These are phyloP conservation scores for Gymnopilus dilepis DNA, from an alignment of 768 basidiomycete species.

Conservation along the genomic window DNA sequence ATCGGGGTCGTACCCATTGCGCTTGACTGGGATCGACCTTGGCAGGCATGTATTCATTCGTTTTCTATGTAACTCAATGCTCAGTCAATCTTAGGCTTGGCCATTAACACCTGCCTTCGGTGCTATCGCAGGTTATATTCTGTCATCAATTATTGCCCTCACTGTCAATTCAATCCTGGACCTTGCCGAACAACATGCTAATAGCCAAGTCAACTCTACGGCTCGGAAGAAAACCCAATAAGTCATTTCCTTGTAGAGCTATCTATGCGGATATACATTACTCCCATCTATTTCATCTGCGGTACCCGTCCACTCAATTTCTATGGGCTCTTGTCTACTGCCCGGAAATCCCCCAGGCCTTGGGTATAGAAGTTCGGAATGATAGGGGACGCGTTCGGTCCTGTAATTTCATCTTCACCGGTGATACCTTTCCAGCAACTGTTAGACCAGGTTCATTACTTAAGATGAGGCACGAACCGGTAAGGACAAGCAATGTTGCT, in stretches of 20 bases:
- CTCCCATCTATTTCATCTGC: conserved; percentile 6
- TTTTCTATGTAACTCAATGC: conserved; percentile 10
- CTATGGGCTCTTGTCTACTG: conserved; percentile 31
- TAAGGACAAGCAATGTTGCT: conserved; percentile 87
- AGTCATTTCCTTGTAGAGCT: conserved; percentile 18
- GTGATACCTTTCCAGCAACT: conserved; percentile 67
- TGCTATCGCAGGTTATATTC: conserved; percentile 69
- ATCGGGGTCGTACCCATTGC: conserved; percentile 82
- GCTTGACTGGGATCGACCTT: conserved; percentile 96
- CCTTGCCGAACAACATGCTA: conserved; percentile 44
- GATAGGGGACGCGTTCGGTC: conserved; percentile 69
- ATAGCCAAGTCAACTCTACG: conserved; percentile 18
- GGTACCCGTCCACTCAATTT: conserved; percentile 5
- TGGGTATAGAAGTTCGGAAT: conserved; percentile 83
- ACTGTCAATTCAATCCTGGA: conserved; percentile 43
- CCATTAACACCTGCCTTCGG: conserved; percentile 81
- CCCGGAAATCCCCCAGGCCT: conserved; percentile 82
- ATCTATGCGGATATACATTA: conserved; percentile 15
- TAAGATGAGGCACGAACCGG: conserved; percentile 54
- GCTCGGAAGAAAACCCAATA: conserved; percentile 21
- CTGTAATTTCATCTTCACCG: conserved; percentile 71
- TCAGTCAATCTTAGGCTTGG: conserved; percentile 65
- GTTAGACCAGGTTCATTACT: conserved; percentile 9
- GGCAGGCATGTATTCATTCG: conserved; percentile 73
- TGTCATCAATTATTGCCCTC: conserved; percentile 62